Evolutionary conservation across 306 rosid species (phyloP).

Genomic region (Potentilla sterilis): DNA sequence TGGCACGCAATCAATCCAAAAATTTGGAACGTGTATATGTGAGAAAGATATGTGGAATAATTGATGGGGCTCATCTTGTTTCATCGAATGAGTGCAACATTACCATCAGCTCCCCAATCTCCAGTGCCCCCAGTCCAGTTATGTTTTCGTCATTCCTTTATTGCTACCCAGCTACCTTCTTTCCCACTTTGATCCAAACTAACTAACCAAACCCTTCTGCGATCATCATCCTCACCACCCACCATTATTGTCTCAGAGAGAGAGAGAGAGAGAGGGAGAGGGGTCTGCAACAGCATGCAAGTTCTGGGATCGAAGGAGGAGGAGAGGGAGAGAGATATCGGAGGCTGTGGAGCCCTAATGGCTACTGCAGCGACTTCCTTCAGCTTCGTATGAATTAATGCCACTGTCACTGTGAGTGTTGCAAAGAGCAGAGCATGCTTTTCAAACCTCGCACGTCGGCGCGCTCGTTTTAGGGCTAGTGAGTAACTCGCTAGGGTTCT

Average conservation of each 20-base stretch:
- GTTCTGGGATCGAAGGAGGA: background rate
- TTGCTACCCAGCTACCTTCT: slow-evolving; percentile 4
- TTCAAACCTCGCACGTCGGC: slow-evolving; percentile 30
- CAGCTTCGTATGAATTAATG: background rate
- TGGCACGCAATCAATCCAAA: slow-evolving; percentile 12
- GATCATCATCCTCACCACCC: background rate
- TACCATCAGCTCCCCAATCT: slow-evolving; percentile 26
- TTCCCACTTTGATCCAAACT: background rate
- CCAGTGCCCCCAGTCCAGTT: slow-evolving; percentile 6
- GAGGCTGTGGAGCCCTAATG: background rate
- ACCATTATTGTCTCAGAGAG: background rate
- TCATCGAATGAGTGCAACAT: slow-evolving; percentile 27
- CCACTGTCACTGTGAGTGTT: background rate
- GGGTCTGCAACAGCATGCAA: background rate
- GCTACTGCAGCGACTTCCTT: background rate
- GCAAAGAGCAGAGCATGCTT: slow-evolving; percentile 14
- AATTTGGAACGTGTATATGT: background rate
- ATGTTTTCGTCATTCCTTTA: background rate
- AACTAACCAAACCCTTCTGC: background rate
- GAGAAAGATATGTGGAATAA: slow-evolving; percentile 16
- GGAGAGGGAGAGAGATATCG: background rate
- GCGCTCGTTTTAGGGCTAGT: background rate
- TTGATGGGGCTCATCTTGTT: slow-evolving; percentile 18
- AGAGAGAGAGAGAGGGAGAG: background rate
- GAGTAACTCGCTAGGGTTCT: background rate